Percentiles rank a stretch among this genome's conserved stretches.
Conservation (phyloP, 306 rosid genomes). For the Lathyrus tuberosus region DNA sequence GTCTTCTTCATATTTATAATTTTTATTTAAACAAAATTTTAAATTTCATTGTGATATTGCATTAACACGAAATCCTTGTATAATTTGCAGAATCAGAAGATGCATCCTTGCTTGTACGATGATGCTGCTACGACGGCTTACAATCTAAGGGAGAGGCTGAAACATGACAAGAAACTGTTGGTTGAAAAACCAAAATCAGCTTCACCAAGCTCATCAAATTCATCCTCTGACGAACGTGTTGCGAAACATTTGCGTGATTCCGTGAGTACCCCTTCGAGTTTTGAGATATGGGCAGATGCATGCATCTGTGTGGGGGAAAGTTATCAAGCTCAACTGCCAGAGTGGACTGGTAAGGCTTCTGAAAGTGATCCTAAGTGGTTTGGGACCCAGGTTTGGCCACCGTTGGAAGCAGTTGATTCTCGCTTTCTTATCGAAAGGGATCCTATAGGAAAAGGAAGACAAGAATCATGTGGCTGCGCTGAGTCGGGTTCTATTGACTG, state of each 20-base stretch:
- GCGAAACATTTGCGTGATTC: slow-evolving; percentile 38
- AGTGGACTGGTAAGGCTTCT: slow-evolving; percentile 56
- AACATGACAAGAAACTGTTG: slow-evolving; percentile 40
- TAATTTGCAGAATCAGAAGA: slow-evolving; percentile 64
- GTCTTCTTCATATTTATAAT: slow-evolving; percentile 14
- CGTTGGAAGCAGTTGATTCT: slow-evolving; percentile 35
- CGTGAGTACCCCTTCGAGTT: slow-evolving; percentile 1
- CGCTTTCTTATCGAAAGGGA: slow-evolving; percentile 64
- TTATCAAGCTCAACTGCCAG: slow-evolving; percentile 67
- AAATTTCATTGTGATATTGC: slow-evolving; percentile 24
- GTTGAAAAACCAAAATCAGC: slow-evolving; percentile 34
- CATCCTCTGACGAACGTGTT: slow-evolving; percentile 39
- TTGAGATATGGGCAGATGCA: slow-evolving; percentile 31
- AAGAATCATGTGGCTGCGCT: slow-evolving; percentile 69
- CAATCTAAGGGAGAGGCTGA: slow-evolving; percentile 69
- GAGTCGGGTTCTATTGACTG: slow-evolving; percentile 65
- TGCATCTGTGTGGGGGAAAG: slow-evolving; percentile 49
- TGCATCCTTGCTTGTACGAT: slow-evolving; percentile 78
- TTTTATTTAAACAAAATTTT: background rate
- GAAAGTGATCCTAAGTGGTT: slow-evolving; percentile 78
- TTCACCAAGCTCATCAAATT: slow-evolving; percentile 40
- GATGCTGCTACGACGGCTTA: slow-evolving; percentile 54
- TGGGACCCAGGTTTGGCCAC: slow-evolving; percentile 76
- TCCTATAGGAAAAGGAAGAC: slow-evolving; percentile 86
- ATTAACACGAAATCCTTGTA: slow-evolving; percentile 36